These are phyloP conservation scores for Citrus cavaleriei DNA, from an alignment of 345 rosid species.

Conservation along the genomic window DNA sequence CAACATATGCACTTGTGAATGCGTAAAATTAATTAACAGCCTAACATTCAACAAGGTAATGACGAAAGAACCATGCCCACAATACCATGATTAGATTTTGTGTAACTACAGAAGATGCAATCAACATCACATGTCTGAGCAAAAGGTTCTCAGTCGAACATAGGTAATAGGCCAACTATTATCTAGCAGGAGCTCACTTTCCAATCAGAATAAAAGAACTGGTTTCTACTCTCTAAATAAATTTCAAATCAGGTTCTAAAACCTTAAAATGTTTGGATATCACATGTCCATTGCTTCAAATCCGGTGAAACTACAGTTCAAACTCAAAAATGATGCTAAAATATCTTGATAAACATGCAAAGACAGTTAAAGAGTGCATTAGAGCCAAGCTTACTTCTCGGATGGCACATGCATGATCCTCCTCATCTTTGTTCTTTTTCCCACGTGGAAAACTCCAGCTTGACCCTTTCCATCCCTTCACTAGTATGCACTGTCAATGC, in stretches of 20 bases:
- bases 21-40: neutral
- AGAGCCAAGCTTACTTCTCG: slow-evolving; percentile 62
- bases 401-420: slow-evolving; percentile 93
- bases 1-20: neutral
- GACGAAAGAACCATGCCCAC: neutral
- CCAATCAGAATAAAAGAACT: slow-evolving; percentile 3
- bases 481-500: slow-evolving; percentile 69
- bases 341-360: neutral
- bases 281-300: neutral
- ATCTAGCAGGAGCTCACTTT: neutral
- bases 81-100: neutral
- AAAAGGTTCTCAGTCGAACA: neutral
- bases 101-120: neutral
- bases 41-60: neutral
- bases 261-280: neutral
- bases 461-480: slow-evolving; percentile 98
- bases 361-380: neutral
- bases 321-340: slow-evolving; percentile 1
- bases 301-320: neutral
- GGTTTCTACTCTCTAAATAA: neutral
- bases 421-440: slow-evolving; percentile 98
- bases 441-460: slow-evolving; percentile 99
- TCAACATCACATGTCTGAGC: neutral
- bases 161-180: neutral
- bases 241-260: neutral